phyloP scores from a whole-genome alignment of 768 basidiomycete genomes.

The Boletellus emodensis region DNA sequence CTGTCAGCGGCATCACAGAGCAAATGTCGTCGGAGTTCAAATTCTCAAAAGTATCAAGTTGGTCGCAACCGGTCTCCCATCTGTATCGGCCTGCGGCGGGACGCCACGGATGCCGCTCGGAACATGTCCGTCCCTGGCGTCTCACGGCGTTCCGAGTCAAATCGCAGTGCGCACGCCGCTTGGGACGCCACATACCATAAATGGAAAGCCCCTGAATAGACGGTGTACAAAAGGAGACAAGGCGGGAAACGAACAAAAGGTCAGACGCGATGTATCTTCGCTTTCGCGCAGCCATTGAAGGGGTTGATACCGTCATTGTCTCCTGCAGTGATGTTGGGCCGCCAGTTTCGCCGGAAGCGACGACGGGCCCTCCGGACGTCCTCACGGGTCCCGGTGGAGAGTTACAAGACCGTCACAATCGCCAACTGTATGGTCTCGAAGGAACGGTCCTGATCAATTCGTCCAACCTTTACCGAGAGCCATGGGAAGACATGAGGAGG shows the following conservation, averaged over 20 bases:
- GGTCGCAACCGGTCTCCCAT: neutral
- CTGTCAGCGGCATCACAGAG: no score
- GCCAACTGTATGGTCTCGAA: slow-evolving; percentile 21
- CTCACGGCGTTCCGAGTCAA: slow-evolving; percentile 21
- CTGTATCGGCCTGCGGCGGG: neutral
- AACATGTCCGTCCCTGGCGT: neutral
- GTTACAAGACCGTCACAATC: slow-evolving; percentile 14
- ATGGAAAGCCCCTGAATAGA: slow-evolving; percentile 21
- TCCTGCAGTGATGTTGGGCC: neutral
- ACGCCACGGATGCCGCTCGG: no score
- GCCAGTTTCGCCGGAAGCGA: no score
- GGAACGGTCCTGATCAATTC: slow-evolving; percentile 18
- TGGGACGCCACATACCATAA: slow-evolving; percentile 18
- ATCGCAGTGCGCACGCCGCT: slow-evolving; percentile 6
- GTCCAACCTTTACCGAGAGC: neutral
- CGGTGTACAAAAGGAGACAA: slow-evolving; percentile 15
- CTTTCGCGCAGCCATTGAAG: slow-evolving; percentile 4
- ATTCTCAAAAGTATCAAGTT: no score
- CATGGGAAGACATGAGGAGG: slow-evolving; percentile 1
- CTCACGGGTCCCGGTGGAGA: slow-evolving; percentile 21
- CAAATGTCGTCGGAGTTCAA: no score
- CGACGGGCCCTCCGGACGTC: neutral
- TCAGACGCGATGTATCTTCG: neutral
- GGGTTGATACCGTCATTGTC: slow-evolving; percentile 10
- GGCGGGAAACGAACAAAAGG: no score